A percentile compares a stretch with the other conserved stretches of the same genome.
phyloP scores from a whole-genome alignment of 2,329 filamentous ascomycete genomes.

The Diaporthe australafricana region DNA sequence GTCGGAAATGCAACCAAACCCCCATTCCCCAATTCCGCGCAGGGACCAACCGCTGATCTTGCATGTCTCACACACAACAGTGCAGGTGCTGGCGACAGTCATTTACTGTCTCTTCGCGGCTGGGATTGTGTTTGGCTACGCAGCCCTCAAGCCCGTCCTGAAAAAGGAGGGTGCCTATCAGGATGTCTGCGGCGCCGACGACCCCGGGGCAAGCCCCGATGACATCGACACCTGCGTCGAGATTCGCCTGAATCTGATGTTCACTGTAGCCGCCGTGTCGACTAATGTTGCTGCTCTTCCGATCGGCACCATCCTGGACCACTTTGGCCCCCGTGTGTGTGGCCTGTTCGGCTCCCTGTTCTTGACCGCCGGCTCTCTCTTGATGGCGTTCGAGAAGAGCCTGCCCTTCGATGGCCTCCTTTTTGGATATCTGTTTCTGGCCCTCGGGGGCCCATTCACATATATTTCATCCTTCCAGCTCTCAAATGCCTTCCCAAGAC shows the following conservation, averaged over 20 bases:
- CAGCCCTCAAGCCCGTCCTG: constrained; percentile 84
- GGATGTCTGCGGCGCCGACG: constrained; percentile 64
- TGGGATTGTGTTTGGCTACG: constrained; percentile 86
- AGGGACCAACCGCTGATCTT: constrained; percentile 12
- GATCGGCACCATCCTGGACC: constrained; percentile 86
- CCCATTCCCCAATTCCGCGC: not conserved
- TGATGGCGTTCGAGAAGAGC: constrained; percentile 76
- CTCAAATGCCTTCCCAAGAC: constrained; percentile 83
- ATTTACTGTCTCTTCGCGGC: constrained; percentile 69
- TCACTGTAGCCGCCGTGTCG: constrained; percentile 87
- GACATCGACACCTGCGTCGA: constrained; percentile 60
- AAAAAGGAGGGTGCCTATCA: constrained; percentile 79
- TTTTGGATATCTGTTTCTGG: constrained; percentile 79
- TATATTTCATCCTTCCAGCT: constrained; percentile 88
- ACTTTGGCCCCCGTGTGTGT: constrained; percentile 82
- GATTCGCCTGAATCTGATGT: constrained; percentile 86
- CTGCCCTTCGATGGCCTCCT: constrained; percentile 81
- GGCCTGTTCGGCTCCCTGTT: constrained; percentile 78
- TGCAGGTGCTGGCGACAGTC: constrained; percentile 52
- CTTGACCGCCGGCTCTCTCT: constrained; percentile 75
- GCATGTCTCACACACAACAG: constrained; percentile 40
- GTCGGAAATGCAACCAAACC: constrained; percentile 41
- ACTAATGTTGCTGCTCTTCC: constrained; percentile 90
- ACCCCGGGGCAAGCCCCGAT: constrained; percentile 37
- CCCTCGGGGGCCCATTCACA: constrained; percentile 82